These are phyloP conservation scores for Prinsepia uniflora DNA, from an alignment of 306 rosid species.

Conservation along the genomic window DNA sequence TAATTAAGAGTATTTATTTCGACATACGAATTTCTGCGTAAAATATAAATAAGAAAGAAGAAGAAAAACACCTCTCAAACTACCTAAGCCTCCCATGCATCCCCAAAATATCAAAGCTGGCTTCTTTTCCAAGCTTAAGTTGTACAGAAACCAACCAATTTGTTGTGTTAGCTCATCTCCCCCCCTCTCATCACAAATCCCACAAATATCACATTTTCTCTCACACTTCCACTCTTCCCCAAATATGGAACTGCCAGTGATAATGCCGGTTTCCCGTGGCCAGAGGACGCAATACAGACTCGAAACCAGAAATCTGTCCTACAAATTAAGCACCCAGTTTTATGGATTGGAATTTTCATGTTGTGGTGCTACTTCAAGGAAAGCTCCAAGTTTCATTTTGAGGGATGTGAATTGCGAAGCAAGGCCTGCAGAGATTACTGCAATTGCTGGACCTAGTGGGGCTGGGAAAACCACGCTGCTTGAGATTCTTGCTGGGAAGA, in stretches of 20 bases:
- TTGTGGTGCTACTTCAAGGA: constrained; percentile 38
- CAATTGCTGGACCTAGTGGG: constrained; percentile 98
- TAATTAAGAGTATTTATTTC: too few relatives aligned
- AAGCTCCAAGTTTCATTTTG: constrained; percentile 50
- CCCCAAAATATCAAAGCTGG: constrained; percentile 25
- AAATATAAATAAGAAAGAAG: too few relatives aligned
- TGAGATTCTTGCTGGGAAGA: constrained; percentile 78
- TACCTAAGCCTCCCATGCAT: constrained; percentile 21
- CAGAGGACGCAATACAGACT: constrained; percentile 40
- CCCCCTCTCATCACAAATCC: constrained; percentile 26
- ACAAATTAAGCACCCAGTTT: constrained; percentile 50
- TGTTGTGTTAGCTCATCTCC: constrained; percentile 89
- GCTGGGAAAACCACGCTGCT: constrained; percentile 96
- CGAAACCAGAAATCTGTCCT: constrained; percentile 63
- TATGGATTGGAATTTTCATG: constrained; percentile 41
- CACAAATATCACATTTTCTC: constrained; percentile 34
- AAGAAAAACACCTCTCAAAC: not conserved
- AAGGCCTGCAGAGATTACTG: constrained; percentile 71
- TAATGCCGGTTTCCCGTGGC: constrained; percentile 43
- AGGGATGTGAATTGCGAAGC: constrained; percentile 78
- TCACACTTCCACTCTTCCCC: constrained; percentile 14
- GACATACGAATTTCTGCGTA: too few relatives aligned
- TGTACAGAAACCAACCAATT: constrained; percentile 28
- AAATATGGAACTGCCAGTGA: constrained; percentile 43
- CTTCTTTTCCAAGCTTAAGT: constrained; percentile 33